phyloP scores from a whole-genome alignment of 2,329 filamentous ascomycete species.

The Neonectria punicea region DNA sequence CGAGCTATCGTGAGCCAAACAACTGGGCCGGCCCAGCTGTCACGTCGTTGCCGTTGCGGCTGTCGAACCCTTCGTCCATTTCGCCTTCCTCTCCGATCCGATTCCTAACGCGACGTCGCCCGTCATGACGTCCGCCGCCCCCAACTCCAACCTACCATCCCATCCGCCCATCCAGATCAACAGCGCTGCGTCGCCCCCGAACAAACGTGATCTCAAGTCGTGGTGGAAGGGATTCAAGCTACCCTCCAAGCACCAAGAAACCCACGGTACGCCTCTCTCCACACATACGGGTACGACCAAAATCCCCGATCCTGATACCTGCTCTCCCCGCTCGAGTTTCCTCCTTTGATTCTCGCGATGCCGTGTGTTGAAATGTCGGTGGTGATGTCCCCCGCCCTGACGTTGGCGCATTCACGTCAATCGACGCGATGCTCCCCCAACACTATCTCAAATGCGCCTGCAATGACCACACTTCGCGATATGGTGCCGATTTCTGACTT shows the following conservation, averaged over 20 bases:
- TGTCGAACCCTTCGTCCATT: conserved; percentile 13
- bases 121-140: conserved; percentile 51
- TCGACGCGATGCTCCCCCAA: conserved; percentile 1
- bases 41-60: conserved; percentile 31
- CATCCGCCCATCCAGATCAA: conserved; percentile 44
- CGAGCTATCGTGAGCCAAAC: conserved; percentile 40
- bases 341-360: conserved; percentile 14
- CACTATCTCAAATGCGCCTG: conserved; percentile 9
- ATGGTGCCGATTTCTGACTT: conserved; percentile 31
- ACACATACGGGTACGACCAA: conserved; percentile 10
- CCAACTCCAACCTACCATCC: conserved; percentile 47
- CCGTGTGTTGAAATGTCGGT: neutral
- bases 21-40: conserved; percentile 45
- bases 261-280: conserved; percentile 57
- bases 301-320: conserved; percentile 2
- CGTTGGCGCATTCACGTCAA: conserved; percentile 9
- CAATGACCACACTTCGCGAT: neutral
- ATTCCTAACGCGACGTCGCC: conserved; percentile 27
- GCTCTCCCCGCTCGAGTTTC: neutral
- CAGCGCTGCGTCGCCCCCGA: conserved; percentile 75
- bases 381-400: neutral
- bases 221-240: conserved; percentile 99
- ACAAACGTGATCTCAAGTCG: conserved; percentile 87
- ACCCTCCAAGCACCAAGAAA: conserved; percentile 65
- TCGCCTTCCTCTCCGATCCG: conserved; percentile 15